Base-by-base conservation (phyloP, 768 basidiomycete genomes). In the Lentinus brumalis region DNA sequence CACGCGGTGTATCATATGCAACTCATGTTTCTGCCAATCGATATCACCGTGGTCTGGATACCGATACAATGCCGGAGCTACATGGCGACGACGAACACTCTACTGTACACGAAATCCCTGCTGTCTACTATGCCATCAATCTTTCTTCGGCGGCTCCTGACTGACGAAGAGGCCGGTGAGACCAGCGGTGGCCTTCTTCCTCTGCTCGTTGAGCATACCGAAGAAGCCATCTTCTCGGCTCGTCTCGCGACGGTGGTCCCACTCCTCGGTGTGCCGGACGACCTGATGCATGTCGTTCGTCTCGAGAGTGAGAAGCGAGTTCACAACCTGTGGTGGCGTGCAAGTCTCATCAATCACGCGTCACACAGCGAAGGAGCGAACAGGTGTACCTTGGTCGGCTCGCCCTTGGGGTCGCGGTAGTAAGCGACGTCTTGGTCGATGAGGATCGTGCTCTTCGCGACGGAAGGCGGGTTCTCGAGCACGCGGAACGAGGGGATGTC, bases 371-470 rank as follows among this genome's bases (percentile, higher is more conserved):
- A 2, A 26, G 29, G 16, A 2, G 9, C 35, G 32, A 4, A 21
- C 6, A 7, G 38, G 57, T 59, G 9, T 53, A 75, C 77, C 72
- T 82, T 81, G n/a, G 74, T 79, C 0, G 81, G 79, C 9, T 74
- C 71, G 3, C 75, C 67, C 4, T 73, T 70, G 1, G 74, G 67
- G 52, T 78, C 70, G 15, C 76, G 74, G 67, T 69, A 81, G 65
- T 81, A 82, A 0, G 76, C 69, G 5, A 83, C 79, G 56, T 83
- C 79, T 65, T 78, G 80, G 65, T 81, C 79, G 50, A 81, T 78
- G 35, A 82, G 71, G 30, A 82, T 71, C 11, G 72, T 75, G 58
- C 69, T 78, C 41, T 72, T 63, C 15, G 76, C 72, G 5, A 78
- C 63, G 8, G 69, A 73, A 2, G 73, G 54, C 2, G 81, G 80